Evolutionary conservation across 108 stramenopile genomes (phyloP).

Genomic region (Skeletonema menzelii): DNA sequence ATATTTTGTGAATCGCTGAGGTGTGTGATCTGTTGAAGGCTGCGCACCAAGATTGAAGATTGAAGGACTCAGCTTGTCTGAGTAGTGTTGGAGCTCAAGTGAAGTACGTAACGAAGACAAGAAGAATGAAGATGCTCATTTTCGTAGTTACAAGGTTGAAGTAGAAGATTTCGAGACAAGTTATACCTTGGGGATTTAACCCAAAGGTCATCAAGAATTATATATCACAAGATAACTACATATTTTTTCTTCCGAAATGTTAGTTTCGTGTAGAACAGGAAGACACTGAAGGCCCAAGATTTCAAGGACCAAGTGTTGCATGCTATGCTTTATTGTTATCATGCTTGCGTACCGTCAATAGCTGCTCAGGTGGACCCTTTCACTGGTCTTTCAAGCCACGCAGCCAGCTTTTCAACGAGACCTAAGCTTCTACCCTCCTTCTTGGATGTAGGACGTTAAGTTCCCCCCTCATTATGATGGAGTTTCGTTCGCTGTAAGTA

Average conservation of each 20-base stretch:
- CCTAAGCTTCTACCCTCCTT: too few relatives aligned
- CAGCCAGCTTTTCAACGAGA: too few relatives aligned
- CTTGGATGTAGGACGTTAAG: too few relatives aligned
- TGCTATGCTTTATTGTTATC: not conserved
- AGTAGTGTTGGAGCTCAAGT: not conserved
- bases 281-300: not conserved
- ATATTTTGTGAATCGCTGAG: not conserved
- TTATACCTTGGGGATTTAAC: slow-evolving; percentile 9
- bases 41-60: not conserved
- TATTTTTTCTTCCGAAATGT: slow-evolving; percentile 7
- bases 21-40: not conserved
- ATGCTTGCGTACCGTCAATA: not conserved
- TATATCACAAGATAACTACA: slow-evolving; percentile 27
- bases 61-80: not conserved
- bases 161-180: slow-evolving; percentile 14
- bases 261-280: slow-evolving; percentile 3
- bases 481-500: too few relatives aligned
- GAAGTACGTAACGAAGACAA: slow-evolving; percentile 21
- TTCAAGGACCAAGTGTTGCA: not conserved
- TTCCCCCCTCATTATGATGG: too few relatives aligned
- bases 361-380: not conserved
- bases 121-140: not conserved
- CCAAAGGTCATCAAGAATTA: slow-evolving; percentile 9
- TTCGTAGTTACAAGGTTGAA: not conserved
- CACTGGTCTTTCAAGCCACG: too few relatives aligned